Percentiles rank a stretch among this genome's conserved stretches.
phyloP scores from a whole-genome alignment of 805 yeast species.

The Blastobotrys chiropterorum region DNA sequence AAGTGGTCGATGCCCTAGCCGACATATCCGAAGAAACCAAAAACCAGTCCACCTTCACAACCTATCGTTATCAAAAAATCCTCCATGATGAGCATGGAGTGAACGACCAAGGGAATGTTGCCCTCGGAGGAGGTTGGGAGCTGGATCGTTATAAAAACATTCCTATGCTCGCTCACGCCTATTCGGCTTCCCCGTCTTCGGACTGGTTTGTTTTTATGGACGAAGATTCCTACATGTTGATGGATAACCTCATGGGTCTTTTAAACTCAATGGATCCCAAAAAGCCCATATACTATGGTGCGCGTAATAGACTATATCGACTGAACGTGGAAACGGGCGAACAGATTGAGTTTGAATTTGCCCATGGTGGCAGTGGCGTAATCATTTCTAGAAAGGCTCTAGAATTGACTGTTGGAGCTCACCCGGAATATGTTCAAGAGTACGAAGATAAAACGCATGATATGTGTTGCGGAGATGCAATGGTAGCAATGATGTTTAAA shows the following conservation, averaged over 20 bases:
- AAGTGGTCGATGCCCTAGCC: slow-evolving; percentile 29
- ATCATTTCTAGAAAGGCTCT: slow-evolving; percentile 30
- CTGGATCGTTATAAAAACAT: slow-evolving; percentile 34
- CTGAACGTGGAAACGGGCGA: slow-evolving; percentile 7
- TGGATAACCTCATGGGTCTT: slow-evolving; percentile 24
- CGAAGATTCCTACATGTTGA: slow-evolving; percentile 29
- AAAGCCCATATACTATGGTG: slow-evolving; percentile 29
- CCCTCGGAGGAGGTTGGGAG: slow-evolving; percentile 27
- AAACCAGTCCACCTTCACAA: slow-evolving; percentile 11
- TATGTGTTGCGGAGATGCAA: slow-evolving; percentile 33
- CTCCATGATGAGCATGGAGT: slow-evolving; percentile 22
- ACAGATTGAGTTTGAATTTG: slow-evolving; percentile 23
- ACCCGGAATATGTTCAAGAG: slow-evolving; percentile 14
- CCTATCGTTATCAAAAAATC: slow-evolving; percentile 23
- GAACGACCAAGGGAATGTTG: slow-evolving; percentile 16
- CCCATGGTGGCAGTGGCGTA: slow-evolving; percentile 37
- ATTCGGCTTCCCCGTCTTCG: slow-evolving; percentile 20
- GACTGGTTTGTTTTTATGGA: slow-evolving; percentile 35
- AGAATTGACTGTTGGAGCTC: slow-evolving; percentile 21
- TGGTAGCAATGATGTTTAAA: slow-evolving; percentile 25
- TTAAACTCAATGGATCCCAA: slow-evolving; percentile 23
- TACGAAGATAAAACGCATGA: slow-evolving; percentile 19
- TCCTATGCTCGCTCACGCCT: slow-evolving; percentile 34
- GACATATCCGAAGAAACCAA: slow-evolving; percentile 18
- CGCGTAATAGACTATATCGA: slow-evolving; percentile 7